phyloP scores from a whole-genome alignment of 176 grass and related monocot genomes.

The Luzula sylvatica region DNA sequence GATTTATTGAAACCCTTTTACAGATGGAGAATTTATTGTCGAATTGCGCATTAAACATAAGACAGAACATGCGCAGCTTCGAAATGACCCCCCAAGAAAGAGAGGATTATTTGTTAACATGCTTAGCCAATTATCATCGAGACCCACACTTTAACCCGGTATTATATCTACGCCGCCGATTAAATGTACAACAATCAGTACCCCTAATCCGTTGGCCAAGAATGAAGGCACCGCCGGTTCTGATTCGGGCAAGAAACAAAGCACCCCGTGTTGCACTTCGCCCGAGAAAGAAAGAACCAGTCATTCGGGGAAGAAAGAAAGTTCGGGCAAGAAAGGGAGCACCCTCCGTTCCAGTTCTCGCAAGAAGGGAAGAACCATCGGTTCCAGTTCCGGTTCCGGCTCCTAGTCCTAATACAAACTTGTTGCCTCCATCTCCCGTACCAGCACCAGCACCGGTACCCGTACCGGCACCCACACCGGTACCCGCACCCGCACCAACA shows the following conservation, averaged over 20 bases:
- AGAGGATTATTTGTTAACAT: slow-evolving; percentile 13
- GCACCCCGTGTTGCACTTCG: neutral
- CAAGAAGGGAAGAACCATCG: neutral
- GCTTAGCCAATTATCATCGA: neutral
- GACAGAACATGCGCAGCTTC: slow-evolving; percentile 1
- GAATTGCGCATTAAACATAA: slow-evolving; percentile 40
- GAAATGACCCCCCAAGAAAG: slow-evolving; percentile 28
- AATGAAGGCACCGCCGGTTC: neutral
- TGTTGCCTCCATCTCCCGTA: neutral
- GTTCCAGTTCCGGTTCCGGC: neutral
- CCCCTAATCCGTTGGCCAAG: neutral
- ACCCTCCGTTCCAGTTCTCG: neutral
- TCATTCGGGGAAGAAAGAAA: too few relatives aligned
- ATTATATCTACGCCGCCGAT: neutral
- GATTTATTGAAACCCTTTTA: too few relatives aligned
- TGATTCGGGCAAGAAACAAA: neutral
- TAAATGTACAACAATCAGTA: neutral
- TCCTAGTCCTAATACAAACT: neutral
- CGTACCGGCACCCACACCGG: too few relatives aligned
- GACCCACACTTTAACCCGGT: neutral
- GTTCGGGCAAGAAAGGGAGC: too few relatives aligned
- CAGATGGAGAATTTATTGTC: slow-evolving; percentile 47
- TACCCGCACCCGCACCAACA: too few relatives aligned
- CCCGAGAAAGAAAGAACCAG: too few relatives aligned
- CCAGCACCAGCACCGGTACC: neutral